These are phyloP conservation scores for Colletotrichum zoysiae DNA, from an alignment of 2,329 filamentous ascomycete species.

Conservation along the genomic window DNA sequence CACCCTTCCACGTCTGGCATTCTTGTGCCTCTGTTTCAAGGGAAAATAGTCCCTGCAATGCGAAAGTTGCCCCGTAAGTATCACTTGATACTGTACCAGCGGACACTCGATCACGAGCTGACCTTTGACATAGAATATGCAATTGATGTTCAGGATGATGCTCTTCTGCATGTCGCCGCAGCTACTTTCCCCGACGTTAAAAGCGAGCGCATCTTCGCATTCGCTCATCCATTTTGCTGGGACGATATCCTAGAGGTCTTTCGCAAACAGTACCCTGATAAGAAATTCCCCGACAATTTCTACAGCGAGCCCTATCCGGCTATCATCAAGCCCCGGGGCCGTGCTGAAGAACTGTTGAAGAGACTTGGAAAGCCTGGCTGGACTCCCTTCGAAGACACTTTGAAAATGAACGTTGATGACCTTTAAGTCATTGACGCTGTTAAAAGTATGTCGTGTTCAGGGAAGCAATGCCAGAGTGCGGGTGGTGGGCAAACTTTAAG, in stretches of 20 bases:
- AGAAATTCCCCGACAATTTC: slow-evolving; percentile 46
- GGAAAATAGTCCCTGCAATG: slow-evolving; percentile 7
- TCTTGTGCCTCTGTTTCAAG: slow-evolving; percentile 44
- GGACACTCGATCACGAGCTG: not conserved
- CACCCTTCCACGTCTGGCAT: slow-evolving; percentile 45
- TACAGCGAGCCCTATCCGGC: slow-evolving; percentile 10
- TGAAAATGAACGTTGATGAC: slow-evolving; percentile 19
- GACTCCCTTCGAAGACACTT: slow-evolving; percentile 40
- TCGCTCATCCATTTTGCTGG: slow-evolving; percentile 60
- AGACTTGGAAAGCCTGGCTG: slow-evolving; percentile 41
- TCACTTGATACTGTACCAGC: not conserved
- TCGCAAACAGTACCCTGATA: slow-evolving; percentile 42
- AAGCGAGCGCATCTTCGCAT: slow-evolving; percentile 67
- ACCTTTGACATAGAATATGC: slow-evolving; percentile 53
- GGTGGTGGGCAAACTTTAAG: too few species aligned
- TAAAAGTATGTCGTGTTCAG: too few species aligned
- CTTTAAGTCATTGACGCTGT: not conserved
- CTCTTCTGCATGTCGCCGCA: slow-evolving; percentile 65
- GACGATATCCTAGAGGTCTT: slow-evolving; percentile 54
- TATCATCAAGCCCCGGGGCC: slow-evolving; percentile 29
- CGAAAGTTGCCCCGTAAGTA: slow-evolving; percentile 7
- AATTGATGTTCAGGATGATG: slow-evolving; percentile 62
- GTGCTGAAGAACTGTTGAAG: slow-evolving; percentile 43
- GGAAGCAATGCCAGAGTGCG: not conserved
- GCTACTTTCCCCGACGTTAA: slow-evolving; percentile 59